phyloP scores from a whole-genome alignment of 805 yeast genomes.

The Saccharomycopsis guyanensis region DNA sequence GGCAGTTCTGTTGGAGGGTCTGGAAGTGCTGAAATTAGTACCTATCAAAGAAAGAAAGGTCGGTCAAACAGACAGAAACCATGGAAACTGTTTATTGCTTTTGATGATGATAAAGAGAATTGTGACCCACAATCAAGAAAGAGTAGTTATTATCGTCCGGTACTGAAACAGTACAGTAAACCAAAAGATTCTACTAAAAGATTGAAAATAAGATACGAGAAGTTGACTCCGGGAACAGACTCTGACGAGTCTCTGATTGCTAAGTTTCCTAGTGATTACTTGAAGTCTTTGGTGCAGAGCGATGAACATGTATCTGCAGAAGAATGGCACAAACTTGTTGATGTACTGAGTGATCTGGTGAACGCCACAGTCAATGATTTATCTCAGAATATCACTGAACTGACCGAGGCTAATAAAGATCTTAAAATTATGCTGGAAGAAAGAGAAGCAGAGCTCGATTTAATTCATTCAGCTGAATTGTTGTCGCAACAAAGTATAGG shows the following conservation, averaged over 20 bases:
- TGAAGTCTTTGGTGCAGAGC: constrained; percentile 8
- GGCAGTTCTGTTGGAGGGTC: too few relatives aligned
- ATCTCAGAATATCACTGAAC: not conserved
- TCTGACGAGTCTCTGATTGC: not conserved
- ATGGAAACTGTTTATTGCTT: too few relatives aligned
- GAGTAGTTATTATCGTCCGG: constrained; percentile 2
- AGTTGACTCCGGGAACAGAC: not conserved
- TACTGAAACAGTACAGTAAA: constrained; percentile 1
- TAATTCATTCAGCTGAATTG: too few relatives aligned
- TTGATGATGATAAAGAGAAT: constrained; percentile 16
- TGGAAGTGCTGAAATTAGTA: too few relatives aligned
- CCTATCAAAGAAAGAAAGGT: too few relatives aligned
- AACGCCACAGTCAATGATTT: not conserved
- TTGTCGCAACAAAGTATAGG: too few relatives aligned
- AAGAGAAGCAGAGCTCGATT: too few relatives aligned
- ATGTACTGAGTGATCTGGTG: constrained; percentile 2
- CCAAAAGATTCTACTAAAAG: not conserved
- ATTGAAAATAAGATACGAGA: constrained; percentile 6
- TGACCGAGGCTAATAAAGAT: not conserved
- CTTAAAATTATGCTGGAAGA: not conserved
- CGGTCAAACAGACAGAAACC: too few relatives aligned
- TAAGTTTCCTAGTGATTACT: constrained; percentile 10
- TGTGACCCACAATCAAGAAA: constrained; percentile 2
- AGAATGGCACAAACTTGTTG: constrained; percentile 15
- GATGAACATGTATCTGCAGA: not conserved